Evolutionary conservation across 2,329 filamentous ascomycete genomes (phyloP).

Genomic region (Orbilia brochopaga): DNA sequence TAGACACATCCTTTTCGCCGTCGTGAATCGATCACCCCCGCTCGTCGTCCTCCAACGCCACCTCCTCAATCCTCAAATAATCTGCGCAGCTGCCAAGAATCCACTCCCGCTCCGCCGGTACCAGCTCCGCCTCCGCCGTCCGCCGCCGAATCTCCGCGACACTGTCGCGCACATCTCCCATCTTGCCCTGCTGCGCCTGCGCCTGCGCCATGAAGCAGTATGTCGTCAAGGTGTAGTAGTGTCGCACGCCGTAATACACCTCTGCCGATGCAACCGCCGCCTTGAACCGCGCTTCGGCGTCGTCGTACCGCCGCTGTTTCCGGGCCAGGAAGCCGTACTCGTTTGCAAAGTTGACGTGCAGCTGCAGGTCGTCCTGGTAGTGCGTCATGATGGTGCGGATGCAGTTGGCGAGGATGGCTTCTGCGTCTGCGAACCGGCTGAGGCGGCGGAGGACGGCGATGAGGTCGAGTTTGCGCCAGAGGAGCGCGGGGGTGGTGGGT

Average conservation of each 20-base stretch:
- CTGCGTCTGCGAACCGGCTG: neutral
- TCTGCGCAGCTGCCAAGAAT: neutral
- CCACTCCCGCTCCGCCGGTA: neutral
- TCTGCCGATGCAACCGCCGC: neutral
- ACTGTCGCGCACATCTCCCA: neutral
- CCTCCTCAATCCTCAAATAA: conserved; percentile 3
- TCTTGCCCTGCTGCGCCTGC: conserved; percentile 1
- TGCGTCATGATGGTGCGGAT: conserved; percentile 2
- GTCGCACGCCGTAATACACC: neutral
- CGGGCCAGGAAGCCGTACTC: conserved; percentile 6
- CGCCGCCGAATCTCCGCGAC: neutral
- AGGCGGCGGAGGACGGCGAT: conserved; percentile 6
- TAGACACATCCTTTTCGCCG: no score
- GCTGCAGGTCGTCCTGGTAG: conserved; percentile 3
- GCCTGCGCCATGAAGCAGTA: conserved; percentile 2
- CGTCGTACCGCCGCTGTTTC: neutral
- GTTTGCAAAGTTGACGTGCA: conserved; percentile 3
- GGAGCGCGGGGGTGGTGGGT: neutral
- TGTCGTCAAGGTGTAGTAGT: conserved; percentile 1
- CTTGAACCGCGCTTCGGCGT: neutral
- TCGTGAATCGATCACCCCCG: no score
- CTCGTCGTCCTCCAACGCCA: neutral
- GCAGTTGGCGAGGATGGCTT: neutral
- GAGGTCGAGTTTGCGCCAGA: neutral
- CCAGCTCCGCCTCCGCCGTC: neutral